A percentile compares a stretch with the other conserved stretches of the same genome.
These are phyloP conservation scores for Postia placenta DNA, from an alignment of 768 basidiomycete species.

Conservation along the genomic window DNA sequence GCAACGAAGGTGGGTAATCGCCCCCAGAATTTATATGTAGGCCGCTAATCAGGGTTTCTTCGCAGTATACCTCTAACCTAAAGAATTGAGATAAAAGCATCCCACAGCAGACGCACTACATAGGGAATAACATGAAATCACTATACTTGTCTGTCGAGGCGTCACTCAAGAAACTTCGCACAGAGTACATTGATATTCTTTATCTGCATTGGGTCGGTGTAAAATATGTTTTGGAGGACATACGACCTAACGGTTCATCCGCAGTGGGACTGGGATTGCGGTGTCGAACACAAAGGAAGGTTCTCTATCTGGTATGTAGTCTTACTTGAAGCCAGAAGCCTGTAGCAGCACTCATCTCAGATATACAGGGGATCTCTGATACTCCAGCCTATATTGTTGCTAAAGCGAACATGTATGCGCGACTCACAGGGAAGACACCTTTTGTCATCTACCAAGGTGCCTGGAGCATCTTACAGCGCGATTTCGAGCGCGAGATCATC, in stretches of 20 bases:
- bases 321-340: too few species aligned
- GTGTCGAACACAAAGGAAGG: conserved; percentile 44
- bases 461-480: conserved; percentile 25
- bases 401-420: conserved; percentile 29
- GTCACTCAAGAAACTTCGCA: conserved; percentile 36
- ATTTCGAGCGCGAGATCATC: conserved; percentile 39
- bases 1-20: conserved; percentile 33
- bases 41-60: background rate
- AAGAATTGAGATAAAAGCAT: conserved; percentile 17
- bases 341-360: background rate
- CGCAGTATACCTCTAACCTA: conserved; percentile 20
- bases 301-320: conserved; percentile 25
- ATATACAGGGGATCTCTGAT: conserved; percentile 17
- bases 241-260: conserved; percentile 39
- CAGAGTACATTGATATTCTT: too few species aligned
- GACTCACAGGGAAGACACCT: conserved; percentile 28
- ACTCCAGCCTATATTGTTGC: conserved; percentile 28
- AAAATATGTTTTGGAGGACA: conserved; percentile 35
- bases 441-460: conserved; percentile 35
- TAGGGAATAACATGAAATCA: conserved; percentile 35
- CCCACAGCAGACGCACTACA: conserved; percentile 19
- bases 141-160: conserved; percentile 27
- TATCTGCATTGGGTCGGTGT: conserved; percentile 32
- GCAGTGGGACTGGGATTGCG: conserved; percentile 47
- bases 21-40: background rate